A percentile compares a stretch with the other conserved stretches of the same genome.
These are phyloP conservation scores for Umbilicus rupestris DNA, from an alignment of 164 flowering plant genomes.

Conservation along the genomic window DNA sequence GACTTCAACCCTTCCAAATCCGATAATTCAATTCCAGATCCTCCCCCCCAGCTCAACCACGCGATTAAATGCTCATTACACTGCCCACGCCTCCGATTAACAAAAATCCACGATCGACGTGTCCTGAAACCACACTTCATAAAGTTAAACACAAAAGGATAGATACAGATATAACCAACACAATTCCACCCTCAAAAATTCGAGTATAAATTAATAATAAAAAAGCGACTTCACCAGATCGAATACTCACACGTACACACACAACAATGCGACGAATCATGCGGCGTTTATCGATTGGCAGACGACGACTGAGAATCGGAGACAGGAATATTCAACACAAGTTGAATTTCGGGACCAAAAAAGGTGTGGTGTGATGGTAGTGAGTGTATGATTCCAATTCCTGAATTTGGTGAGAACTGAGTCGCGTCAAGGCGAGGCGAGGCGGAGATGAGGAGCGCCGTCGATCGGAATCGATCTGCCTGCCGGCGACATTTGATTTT, in stretches of 20 bases:
- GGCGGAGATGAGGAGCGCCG: constrained; percentile 4
- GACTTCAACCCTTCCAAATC: neutral
- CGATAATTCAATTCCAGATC: neutral
- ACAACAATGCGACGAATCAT: neutral
- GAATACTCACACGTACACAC: neutral
- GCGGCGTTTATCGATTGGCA: too few relatives aligned
- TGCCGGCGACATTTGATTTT: constrained; percentile 5
- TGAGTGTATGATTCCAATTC: neutral
- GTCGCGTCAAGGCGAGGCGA: neutral
- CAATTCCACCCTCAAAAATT: neutral
- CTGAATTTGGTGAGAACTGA: too few relatives aligned
- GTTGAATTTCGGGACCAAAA: neutral
- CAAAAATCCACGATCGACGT: too few relatives aligned
- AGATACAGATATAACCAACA: too few relatives aligned
- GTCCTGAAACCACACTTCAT: neutral
- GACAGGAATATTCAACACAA: neutral
- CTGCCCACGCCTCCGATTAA: neutral
- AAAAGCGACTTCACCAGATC: neutral
- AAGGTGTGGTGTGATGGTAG: neutral
- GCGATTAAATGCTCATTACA: neutral
- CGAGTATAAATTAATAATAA: neutral
- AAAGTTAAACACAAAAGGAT: neutral
- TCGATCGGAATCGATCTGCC: neutral
- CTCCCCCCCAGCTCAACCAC: neutral
- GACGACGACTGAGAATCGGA: neutral